Base-by-base conservation (phyloP, 306 rosid species). In the Cucumis cinereus region DNA sequence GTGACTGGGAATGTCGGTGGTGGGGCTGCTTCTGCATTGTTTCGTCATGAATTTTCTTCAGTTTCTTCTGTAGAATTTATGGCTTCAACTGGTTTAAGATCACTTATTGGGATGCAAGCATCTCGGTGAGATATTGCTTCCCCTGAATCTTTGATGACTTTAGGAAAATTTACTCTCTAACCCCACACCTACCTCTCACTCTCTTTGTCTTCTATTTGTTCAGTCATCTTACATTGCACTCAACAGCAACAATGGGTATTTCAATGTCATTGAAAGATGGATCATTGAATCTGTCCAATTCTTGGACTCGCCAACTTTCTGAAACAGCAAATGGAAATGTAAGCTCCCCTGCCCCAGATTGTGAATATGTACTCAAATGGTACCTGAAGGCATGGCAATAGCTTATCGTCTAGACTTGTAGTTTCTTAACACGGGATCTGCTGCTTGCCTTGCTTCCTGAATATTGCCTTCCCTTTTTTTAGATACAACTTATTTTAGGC, bases 301-400 rank as follows among this genome's bases (percentile, higher is more conserved):
- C 85, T 41, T 94, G 99, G 99, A 88, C 88, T 54, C 99, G 99
- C 58, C 97, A 91, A 83, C 83, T 94, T 62, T 90, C 99, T 77
- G 93, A 91, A 69, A 89, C 91, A 75, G 78, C 96, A 60, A 81
- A 80, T 33, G 99, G 95, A 85, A 85, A 86, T 90, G 99, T 90
- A 86, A 71, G 81, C 13, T 74, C 35, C 35, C 4, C 4, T 3
- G 0, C 35, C 35, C 35, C 35, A 16, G 59, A 26, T 45, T 40
- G 53, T 66, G 11, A 66, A 40, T 70, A 47, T 47, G 12, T 49
- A 7, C 43, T 26, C 2, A 49, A 52, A 71, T 24, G 75, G 40
- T 45, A 20, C 56, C 55, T 24, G 41, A 49, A 45, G 59, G 10
- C 59, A 26, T 49, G 17, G 16, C 14, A 15, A 43, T 70, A 47